Evolutionary conservation across 176 grass and related monocot species (phyloP).

Genomic region (Puya raimondii): DNA sequence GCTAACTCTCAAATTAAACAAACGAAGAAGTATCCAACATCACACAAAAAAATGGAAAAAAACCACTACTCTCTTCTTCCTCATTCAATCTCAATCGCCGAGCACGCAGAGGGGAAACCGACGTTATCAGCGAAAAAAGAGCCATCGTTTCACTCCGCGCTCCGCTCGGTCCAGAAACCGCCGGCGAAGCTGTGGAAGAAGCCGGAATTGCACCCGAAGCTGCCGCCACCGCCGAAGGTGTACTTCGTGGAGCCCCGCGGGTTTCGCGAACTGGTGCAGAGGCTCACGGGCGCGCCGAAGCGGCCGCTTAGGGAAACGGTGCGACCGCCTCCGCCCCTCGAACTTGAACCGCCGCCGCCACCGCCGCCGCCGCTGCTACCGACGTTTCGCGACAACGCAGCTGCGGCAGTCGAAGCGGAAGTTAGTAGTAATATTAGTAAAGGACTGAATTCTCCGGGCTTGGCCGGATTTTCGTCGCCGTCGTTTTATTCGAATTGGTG

Average conservation of each 20-base stretch:
- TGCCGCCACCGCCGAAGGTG: not conserved
- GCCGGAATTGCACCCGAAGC: not conserved
- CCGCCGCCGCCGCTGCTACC: not conserved
- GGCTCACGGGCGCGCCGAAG: not conserved
- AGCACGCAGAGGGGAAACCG: too few species aligned
- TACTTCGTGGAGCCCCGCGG: conserved; percentile 9
- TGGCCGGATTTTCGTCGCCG: conserved; percentile 8
- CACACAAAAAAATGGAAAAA: too few species aligned
- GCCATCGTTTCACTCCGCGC: not conserved
- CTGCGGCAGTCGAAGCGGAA: too few species aligned
- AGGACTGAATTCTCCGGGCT: not conserved
- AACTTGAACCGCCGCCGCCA: not conserved
- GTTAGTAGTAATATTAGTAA: too few species aligned
- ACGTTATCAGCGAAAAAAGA: not conserved
- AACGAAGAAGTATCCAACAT: too few species aligned
- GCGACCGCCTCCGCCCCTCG: not conserved
- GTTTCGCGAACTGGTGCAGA: conserved; percentile 12
- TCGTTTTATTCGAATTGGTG: conserved; percentile 14
- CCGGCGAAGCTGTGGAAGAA: conserved; percentile 9
- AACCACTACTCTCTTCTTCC: not conserved
- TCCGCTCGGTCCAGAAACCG: not conserved
- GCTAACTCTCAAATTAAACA: too few species aligned
- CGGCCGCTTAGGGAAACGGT: not conserved
- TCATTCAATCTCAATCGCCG: not conserved
- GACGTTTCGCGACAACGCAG: too few species aligned